These are phyloP conservation scores for Colletotrichum horii DNA, from an alignment of 2,329 filamentous ascomycete genomes.

Conservation along the genomic window DNA sequence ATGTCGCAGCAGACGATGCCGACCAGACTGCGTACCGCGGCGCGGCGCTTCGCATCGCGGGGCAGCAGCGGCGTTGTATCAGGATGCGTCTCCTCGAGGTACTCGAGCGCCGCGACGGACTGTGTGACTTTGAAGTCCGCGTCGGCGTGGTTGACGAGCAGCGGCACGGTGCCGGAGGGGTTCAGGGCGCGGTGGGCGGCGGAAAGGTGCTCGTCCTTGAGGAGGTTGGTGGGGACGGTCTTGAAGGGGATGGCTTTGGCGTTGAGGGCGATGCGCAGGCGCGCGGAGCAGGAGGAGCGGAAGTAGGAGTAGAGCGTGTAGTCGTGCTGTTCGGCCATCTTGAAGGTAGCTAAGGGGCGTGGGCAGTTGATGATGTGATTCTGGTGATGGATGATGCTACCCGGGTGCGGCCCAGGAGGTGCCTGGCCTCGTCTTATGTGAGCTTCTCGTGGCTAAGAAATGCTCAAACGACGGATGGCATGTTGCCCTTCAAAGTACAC, in stretches of 20 bases:
- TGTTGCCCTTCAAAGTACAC: neutral
- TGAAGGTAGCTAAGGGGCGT: neutral
- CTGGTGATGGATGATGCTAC: neutral
- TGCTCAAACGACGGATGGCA: neutral
- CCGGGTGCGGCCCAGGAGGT: neutral
- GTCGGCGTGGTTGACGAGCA: conserved; percentile 46
- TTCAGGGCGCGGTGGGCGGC: conserved; percentile 52
- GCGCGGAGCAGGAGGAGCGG: conserved; percentile 66
- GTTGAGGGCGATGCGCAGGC: conserved; percentile 64
- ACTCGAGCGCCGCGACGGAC: conserved; percentile 66
- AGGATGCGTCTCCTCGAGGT: conserved; percentile 61
- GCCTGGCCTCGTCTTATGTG: neutral
- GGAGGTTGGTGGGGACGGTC: conserved; percentile 55
- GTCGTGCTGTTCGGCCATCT: conserved; percentile 7
- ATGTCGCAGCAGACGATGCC: conserved; percentile 61
- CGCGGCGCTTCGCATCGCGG: conserved; percentile 45
- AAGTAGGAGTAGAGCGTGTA: conserved; percentile 64
- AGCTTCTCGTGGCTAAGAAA: neutral
- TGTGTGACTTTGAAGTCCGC: conserved; percentile 53
- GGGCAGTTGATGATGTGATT: neutral
- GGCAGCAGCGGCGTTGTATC: conserved; percentile 50
- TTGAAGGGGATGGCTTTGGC: conserved; percentile 58
- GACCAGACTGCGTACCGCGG: conserved; percentile 57
- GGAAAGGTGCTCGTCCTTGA: conserved; percentile 56
- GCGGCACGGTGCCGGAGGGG: conserved; percentile 59